Percentiles rank a stretch among this genome's conserved stretches.
Conservation (phyloP, 2,329 filamentous ascomycete genomes). For the Phialemonium atrogriseum region DNA sequence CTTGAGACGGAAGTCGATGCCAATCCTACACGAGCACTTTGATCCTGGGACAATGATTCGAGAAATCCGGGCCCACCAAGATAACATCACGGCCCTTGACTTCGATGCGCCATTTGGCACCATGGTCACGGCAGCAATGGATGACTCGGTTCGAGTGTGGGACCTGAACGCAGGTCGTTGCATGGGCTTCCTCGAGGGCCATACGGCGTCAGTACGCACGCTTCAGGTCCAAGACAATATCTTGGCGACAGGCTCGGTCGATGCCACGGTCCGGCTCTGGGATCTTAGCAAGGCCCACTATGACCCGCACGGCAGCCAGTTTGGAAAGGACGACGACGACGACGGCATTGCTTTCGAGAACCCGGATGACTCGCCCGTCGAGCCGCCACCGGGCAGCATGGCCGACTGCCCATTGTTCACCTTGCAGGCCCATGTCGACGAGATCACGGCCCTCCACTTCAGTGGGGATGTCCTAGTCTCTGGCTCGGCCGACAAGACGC, state of each 20-base stretch:
- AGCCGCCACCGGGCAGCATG: constrained; percentile 72
- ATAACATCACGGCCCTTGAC: constrained; percentile 82
- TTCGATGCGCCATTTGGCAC: constrained; percentile 97
- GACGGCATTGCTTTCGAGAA: constrained; percentile 68
- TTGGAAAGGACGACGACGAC: constrained; percentile 49
- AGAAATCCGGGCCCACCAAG: constrained; percentile 80
- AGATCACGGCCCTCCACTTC: constrained; percentile 91
- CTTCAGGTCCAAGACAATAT: constrained; percentile 95
- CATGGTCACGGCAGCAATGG: constrained; percentile 83
- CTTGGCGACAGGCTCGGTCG: constrained; percentile 86
- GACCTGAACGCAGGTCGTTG: constrained; percentile 90
- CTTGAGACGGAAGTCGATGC: constrained; percentile 74
- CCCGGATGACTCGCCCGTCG: constrained; percentile 57
- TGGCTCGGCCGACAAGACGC: constrained; percentile 92
- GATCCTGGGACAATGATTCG: constrained; percentile 82
- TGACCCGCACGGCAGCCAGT: constrained; percentile 57
- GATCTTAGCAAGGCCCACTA: constrained; percentile 86
- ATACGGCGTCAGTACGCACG: constrained; percentile 86
- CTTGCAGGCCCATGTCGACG: constrained; percentile 82
- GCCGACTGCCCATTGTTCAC: constrained; percentile 83
- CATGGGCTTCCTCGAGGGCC: constrained; percentile 85
- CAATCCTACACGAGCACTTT: constrained; percentile 91
- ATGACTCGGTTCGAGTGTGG: constrained; percentile 94
- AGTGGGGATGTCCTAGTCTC: constrained; percentile 84
- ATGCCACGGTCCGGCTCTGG: constrained; percentile 92